Percentiles rank a stretch among this genome's conserved stretches.
These are phyloP conservation scores for Trametes cingulata DNA, from an alignment of 768 basidiomycete species.

Conservation along the genomic window DNA sequence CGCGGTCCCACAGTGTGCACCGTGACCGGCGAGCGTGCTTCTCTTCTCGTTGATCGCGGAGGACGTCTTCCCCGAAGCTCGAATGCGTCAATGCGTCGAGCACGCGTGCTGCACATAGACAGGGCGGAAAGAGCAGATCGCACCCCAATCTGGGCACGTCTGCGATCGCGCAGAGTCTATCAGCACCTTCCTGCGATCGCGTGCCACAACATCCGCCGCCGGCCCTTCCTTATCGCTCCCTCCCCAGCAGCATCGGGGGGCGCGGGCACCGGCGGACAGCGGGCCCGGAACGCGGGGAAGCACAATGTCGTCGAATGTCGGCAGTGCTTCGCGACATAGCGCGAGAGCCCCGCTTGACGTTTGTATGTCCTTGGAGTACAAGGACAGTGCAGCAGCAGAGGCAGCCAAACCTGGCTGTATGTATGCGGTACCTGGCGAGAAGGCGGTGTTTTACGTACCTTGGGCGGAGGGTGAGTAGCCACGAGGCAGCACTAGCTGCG, in stretches of 20 bases:
- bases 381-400: not conserved
- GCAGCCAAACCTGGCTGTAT: not conserved
- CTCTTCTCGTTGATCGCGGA: not conserved
- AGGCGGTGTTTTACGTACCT: constrained; percentile 1
- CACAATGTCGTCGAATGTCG: not conserved
- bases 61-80: not conserved
- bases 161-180: constrained; percentile 12
- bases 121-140: constrained; percentile 1
- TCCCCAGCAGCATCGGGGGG: not conserved
- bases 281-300: not conserved
- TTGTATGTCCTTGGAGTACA: not conserved
- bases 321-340: not conserved
- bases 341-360: not conserved
- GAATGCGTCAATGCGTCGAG: not conserved
- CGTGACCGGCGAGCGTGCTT: not conserved
- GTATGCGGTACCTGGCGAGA: constrained; percentile 2
- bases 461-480: constrained; percentile 23
- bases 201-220: not conserved
- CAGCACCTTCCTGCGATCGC: constrained; percentile 7
- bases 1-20: constrained; percentile 4
- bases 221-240: not conserved
- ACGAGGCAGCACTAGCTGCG: constrained; percentile 18
- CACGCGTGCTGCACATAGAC: not conserved
- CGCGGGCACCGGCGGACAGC: not conserved
- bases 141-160: constrained; percentile 2